Conservation (phyloP, 2,329 filamentous ascomycete species). For the Rachicladosporium sp. region DNA sequence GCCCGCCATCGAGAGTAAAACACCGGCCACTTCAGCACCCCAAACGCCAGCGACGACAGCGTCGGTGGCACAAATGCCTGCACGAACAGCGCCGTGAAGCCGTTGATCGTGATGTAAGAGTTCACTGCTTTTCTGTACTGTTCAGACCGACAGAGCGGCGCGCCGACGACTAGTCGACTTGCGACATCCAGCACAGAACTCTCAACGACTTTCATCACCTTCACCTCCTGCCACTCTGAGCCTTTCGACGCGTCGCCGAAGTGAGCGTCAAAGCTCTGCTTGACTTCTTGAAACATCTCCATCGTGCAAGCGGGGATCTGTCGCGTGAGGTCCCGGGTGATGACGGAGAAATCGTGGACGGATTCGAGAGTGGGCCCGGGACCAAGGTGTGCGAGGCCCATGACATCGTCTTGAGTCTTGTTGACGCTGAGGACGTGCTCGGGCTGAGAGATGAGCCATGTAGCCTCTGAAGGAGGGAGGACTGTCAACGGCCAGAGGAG, state of each 20-base stretch:
- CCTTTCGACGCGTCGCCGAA: neutral
- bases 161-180: conserved; percentile 3
- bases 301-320: conserved; percentile 5
- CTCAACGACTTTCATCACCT: conserved; percentile 1
- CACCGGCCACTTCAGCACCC: conserved; percentile 3
- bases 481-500: conserved; percentile 6
- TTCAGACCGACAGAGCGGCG: conserved; percentile 3
- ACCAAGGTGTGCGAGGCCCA: conserved; percentile 5
- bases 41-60: conserved; percentile 1
- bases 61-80: conserved; percentile 2
- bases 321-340: conserved; percentile 6
- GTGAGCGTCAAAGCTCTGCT: conserved; percentile 2
- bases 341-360: conserved; percentile 8
- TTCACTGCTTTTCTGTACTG: conserved; percentile 1
- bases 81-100: conserved; percentile 2
- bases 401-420: conserved; percentile 4
- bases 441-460: conserved; percentile 6
- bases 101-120: conserved; percentile 2
- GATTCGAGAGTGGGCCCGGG: conserved; percentile 4
- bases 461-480: conserved; percentile 5
- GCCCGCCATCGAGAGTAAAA: conserved; percentile 4
- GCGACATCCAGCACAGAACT: conserved; percentile 2
- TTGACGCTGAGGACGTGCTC: conserved; percentile 5
- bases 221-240: conserved; percentile 4
- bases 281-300: conserved; percentile 6